Evolutionary conservation across 352 stramenopile species (phyloP), one percentile per base, ranked within the genome.

Genomic region (Elongisporangium undulatum): DNA sequence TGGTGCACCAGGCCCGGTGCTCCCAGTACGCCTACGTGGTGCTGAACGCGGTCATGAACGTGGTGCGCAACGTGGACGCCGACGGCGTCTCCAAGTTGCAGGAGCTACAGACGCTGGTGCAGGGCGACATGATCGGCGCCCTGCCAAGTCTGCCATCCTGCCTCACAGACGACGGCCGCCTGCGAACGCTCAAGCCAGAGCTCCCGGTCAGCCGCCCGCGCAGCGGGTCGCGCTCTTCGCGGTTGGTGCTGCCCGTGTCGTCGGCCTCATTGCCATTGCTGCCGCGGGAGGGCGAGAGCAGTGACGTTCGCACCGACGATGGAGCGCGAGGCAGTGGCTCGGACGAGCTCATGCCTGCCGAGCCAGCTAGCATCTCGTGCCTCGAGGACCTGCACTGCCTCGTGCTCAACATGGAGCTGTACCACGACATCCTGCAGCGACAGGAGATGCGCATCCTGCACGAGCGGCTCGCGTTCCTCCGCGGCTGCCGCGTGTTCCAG

Each of bases 401-500:
- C 34, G 38, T 81, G 55, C 69, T 91, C 1, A 65, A 75, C 49
- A 62, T 80, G 16, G 62, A 77, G 17, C 49, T 73, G 9, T 89
- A 85, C 57, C 61, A 75, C 55, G 68, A 68, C 23, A 77, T 89
- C 24, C 67, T 91, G 48, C 58, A 71, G 16, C 67, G 76, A 0
- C 67, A 85, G 56, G 77, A 88, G 45, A 64, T 75, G 17, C 41
- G n/a, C 2, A 52, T 81, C 26, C 64, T 87, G 17, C 67, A 82
- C 48, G 70, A 89, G 20, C 72, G 79, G 16, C 62, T 77, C 22
- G 62, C 77, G 29, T 87, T 89, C 45, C 58, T 91, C 12, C 74
- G 72, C 26, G 64, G 71, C 10, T 91, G 82, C 49, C 75, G 81
- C 51, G 82, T 83, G 15, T 91, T 91, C 58, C 72, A 85, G 29